Base-by-base conservation (phyloP, 305 asterid species). In the Fraxinus ornus region DNA sequence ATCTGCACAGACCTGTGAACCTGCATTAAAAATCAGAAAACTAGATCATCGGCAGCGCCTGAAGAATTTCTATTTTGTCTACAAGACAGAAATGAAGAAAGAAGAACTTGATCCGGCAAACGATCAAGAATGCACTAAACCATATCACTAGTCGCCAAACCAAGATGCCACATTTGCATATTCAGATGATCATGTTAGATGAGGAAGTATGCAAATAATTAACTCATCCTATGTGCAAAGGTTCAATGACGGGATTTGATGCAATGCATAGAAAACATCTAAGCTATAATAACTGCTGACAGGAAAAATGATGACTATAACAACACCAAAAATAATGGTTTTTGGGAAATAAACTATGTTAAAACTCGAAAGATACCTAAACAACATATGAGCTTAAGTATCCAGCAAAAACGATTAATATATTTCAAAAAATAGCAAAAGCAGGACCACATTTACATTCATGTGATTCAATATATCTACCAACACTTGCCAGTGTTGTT, bases 1-100 rank as follows among this genome's bases (percentile, higher is more conserved):
- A 94, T 90, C 90, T 94, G 98, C 84, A 95, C 93, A 44, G 97
- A 93, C 88, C 99, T 89, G 89, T 91, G 98, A 70, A 94, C 99
- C 99, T 95, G 90, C 86, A 84, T 78, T 81, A 35, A 21, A 26
- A 81, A 78, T 26, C n/a, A 75, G 10, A 80, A 76, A 6, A 71
- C 4, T 47, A 78, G 22, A 30, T 6, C 66, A 30, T 72, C 15
- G 49, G 52, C 15, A 78, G 77, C 75, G 17, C 22, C 47, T 9
- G 8, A 19, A 12, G n/a, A 9, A 7, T 74, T 64, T 41, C 5
- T 30, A 30, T 12, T 70, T 15, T 22, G 19, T 15, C 76, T 36
- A 33, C 5, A 26, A 7, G 15, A 70, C 28, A 28, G 64, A 76
- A 70, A 24, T 0, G n/a, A 75, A 17, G 30, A 49, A 33, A 39